A percentile compares a stretch with the other conserved stretches of the same genome.
Conservation (phyloP, 2,329 filamentous ascomycete genomes). For the Xylaria sp. region DNA sequence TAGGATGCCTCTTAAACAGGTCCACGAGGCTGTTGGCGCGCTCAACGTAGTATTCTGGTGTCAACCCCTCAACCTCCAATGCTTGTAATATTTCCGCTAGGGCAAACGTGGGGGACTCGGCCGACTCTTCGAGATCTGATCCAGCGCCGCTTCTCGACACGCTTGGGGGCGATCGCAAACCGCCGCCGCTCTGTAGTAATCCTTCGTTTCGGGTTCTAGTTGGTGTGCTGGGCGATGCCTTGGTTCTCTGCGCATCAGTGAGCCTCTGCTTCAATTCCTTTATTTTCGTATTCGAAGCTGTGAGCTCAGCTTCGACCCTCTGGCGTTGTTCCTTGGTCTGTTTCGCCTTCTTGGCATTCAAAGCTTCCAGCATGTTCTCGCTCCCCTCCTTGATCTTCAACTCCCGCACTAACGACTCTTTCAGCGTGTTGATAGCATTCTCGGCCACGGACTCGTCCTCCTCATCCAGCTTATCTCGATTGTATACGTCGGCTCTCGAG, state of each 20-base stretch:
- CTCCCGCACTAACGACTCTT: slow-evolving; percentile 89
- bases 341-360: slow-evolving; percentile 94
- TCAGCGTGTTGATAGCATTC: slow-evolving; percentile 73
- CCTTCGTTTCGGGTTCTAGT: slow-evolving; percentile 56
- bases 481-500: slow-evolving; percentile 56
- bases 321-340: slow-evolving; percentile 85
- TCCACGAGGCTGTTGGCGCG: slow-evolving; percentile 92
- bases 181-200: slow-evolving; percentile 48
- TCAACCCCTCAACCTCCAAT: slow-evolving; percentile 83
- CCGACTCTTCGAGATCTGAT: slow-evolving; percentile 67
- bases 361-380: slow-evolving; percentile 94
- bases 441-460: slow-evolving; percentile 63
- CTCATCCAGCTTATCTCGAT: slow-evolving; percentile 64
- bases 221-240: slow-evolving; percentile 52
- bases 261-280: slow-evolving; percentile 64
- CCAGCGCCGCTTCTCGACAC: slow-evolving; percentile 57
- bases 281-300: slow-evolving; percentile 77
- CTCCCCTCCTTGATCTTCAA: slow-evolving; percentile 98
- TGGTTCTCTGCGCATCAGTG: slow-evolving; percentile 59
- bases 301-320: slow-evolving; percentile 84
- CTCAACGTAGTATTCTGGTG: slow-evolving; percentile 92
- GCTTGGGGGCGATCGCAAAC: slow-evolving; percentile 60
- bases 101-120: slow-evolving; percentile 89
- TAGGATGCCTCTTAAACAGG: slow-evolving; percentile 90
- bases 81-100: slow-evolving; percentile 89